phyloP scores from a whole-genome alignment of 2,329 filamentous ascomycete genomes.

The Trichoderma polysporum region DNA sequence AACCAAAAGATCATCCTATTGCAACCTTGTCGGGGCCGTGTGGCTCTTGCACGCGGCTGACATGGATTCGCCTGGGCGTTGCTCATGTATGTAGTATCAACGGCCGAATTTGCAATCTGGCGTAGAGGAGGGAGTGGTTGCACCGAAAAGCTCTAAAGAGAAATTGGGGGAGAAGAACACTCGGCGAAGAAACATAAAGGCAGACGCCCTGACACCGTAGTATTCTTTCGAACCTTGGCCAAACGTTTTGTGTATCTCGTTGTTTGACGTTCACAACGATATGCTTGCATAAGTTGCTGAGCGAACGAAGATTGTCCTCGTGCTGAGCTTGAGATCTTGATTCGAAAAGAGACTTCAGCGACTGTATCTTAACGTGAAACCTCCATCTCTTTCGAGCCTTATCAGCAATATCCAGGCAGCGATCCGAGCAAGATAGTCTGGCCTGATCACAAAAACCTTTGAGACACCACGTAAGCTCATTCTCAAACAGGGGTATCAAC shows the following conservation, averaged over 20 bases:
- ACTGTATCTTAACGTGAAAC: background rate
- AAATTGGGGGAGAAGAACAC: background rate
- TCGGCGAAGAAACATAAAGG: constrained; percentile 5
- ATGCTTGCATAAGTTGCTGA: background rate
- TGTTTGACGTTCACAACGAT: background rate
- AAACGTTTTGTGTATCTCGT: background rate
- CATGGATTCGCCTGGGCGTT: background rate
- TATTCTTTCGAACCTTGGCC: background rate
- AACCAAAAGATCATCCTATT: background rate
- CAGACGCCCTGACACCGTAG: background rate
- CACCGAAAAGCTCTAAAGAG: background rate
- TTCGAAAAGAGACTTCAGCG: background rate
- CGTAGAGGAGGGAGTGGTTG: background rate
- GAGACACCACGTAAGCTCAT: background rate
- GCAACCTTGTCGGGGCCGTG: background rate
- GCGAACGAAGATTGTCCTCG: too few species aligned
- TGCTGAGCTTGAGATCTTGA: background rate
- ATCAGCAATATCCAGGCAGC: background rate
- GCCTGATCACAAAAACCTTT: background rate
- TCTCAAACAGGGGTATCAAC: background rate
- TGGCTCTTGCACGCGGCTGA: background rate
- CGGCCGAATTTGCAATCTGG: background rate
- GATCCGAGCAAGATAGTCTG: background rate
- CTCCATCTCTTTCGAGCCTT: background rate
- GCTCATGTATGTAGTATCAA: constrained; percentile 1